Conservation (phyloP, 2,329 filamentous ascomycete genomes). For the Byssochlamys sp. region DNA sequence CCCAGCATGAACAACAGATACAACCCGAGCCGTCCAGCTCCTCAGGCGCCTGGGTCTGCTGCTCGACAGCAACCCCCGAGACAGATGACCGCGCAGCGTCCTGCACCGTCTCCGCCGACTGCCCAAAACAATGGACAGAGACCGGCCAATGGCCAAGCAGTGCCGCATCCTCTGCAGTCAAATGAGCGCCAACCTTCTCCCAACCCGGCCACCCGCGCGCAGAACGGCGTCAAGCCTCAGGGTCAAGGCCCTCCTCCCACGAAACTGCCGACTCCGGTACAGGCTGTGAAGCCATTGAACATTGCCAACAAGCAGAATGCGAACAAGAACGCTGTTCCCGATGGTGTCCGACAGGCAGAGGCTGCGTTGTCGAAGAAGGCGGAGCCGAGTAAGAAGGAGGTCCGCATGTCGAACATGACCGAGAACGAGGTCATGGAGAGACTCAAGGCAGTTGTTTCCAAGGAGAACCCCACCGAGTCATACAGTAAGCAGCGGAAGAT, state of each 20-base stretch:
- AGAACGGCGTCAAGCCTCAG: slow-evolving; percentile 34
- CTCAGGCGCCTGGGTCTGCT: slow-evolving; percentile 57
- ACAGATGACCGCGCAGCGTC: slow-evolving; percentile 62
- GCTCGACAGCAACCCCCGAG: slow-evolving; percentile 45
- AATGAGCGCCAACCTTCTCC: slow-evolving; percentile 27
- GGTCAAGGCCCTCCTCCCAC: slow-evolving; percentile 43
- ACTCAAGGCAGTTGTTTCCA: slow-evolving; percentile 85
- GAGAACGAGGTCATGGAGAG: slow-evolving; percentile 96
- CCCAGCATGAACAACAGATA: slow-evolving; percentile 51
- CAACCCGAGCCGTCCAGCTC: slow-evolving; percentile 75
- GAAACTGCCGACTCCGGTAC: slow-evolving; percentile 50
- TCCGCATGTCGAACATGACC: slow-evolving; percentile 96
- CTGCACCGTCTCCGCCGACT: slow-evolving; percentile 65
- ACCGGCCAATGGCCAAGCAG: slow-evolving; percentile 21
- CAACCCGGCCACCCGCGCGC: slow-evolving; percentile 31
- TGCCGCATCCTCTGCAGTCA: slow-evolving; percentile 26
- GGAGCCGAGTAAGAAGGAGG: slow-evolving; percentile 73
- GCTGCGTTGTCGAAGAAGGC: slow-evolving; percentile 75
- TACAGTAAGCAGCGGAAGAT: slow-evolving; percentile 99
- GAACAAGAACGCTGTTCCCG: slow-evolving; percentile 39
- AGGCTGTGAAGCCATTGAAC: slow-evolving; percentile 65
- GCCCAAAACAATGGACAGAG: slow-evolving; percentile 24
- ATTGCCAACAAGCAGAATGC: slow-evolving; percentile 56
- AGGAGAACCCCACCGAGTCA: slow-evolving; percentile 84
- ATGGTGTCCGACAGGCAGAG: slow-evolving; percentile 80